A percentile compares a stretch with the other conserved stretches of the same genome.
phyloP scores from a whole-genome alignment of 345 rosid genomes.

The Hibiscus tridactylites region DNA sequence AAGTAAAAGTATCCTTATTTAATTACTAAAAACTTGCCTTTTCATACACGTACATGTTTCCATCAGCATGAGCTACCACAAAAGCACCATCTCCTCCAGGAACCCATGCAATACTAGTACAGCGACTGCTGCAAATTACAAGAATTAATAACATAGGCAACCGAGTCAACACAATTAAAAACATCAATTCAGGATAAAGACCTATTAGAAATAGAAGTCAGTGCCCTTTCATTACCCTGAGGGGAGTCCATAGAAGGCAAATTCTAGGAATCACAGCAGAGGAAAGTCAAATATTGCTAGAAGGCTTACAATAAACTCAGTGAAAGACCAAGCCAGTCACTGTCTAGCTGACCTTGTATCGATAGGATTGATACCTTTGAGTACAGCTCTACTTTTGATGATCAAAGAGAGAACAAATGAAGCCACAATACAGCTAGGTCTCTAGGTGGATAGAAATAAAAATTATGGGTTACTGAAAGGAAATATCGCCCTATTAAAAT shows the following conservation, averaged over 20 bases:
- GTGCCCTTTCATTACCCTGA: background rate
- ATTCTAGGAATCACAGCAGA: background rate
- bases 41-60: constrained; percentile 86
- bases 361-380: background rate
- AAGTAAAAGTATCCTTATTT: background rate
- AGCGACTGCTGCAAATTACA: constrained; percentile 57
- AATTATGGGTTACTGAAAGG: background rate
- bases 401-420: background rate
- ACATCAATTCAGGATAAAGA: background rate
- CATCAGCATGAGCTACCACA: constrained; percentile 96
- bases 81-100: constrained; percentile 96
- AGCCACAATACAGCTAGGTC: background rate
- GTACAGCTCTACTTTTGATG: background rate
- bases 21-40: constrained; percentile 58
- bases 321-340: background rate
- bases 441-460: background rate
- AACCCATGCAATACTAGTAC: constrained; percentile 88
- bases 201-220: background rate
- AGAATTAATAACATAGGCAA: background rate
- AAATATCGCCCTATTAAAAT: background rate
- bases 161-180: background rate
- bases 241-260: background rate
- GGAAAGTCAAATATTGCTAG: background rate
- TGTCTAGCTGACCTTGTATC: background rate
- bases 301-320: background rate